Evolutionary conservation across 208 protist species (phyloP).

Genomic region (Vickermania ingenoplastis): DNA sequence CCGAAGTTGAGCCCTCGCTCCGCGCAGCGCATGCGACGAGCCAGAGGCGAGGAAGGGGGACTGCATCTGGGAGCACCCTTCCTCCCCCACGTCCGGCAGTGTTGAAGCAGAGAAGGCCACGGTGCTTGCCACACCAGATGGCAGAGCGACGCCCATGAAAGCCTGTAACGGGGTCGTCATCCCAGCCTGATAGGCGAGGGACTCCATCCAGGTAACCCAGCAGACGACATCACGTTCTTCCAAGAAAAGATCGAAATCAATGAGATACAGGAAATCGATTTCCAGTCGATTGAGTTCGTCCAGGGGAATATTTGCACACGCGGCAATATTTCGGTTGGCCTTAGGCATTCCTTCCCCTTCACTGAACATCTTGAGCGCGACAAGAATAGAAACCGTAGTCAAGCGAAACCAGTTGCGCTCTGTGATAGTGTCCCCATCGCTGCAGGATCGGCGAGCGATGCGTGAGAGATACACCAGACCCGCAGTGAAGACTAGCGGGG

Average conservation of each 20-base stretch:
- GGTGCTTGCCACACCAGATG: background rate
- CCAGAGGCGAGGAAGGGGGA: background rate
- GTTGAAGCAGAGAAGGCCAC: background rate
- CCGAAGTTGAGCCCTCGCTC: too few species aligned
- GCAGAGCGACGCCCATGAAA: conserved; percentile 27
- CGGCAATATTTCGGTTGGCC: conserved; percentile 51
- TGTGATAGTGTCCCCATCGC: conserved; percentile 43
- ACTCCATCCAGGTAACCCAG: conserved; percentile 74
- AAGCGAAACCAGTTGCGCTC: conserved; percentile 71
- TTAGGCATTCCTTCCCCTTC: conserved; percentile 31
- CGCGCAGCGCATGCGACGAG: too few species aligned
- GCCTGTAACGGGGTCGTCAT: conserved; percentile 41
- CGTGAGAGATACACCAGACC: conserved; percentile 71
- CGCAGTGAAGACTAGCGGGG: conserved; percentile 69
- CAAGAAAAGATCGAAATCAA: conserved; percentile 74
- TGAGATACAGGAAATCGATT: conserved; percentile 77
- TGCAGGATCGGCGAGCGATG: conserved; percentile 34
- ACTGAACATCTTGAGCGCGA: conserved; percentile 84
- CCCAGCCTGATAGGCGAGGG: conserved; percentile 31
- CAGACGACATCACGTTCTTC: conserved; percentile 61
- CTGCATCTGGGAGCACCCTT: background rate
- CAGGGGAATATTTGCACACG: conserved; percentile 43
- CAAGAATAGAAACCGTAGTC: conserved; percentile 49
- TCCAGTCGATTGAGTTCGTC: conserved; percentile 55
- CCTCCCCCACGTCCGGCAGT: background rate